Percentiles rank a stretch among this genome's conserved stretches.
Evolutionary conservation across 768 basidiomycete species (phyloP).

Genomic region (Ephemerocybe angulata): DNA sequence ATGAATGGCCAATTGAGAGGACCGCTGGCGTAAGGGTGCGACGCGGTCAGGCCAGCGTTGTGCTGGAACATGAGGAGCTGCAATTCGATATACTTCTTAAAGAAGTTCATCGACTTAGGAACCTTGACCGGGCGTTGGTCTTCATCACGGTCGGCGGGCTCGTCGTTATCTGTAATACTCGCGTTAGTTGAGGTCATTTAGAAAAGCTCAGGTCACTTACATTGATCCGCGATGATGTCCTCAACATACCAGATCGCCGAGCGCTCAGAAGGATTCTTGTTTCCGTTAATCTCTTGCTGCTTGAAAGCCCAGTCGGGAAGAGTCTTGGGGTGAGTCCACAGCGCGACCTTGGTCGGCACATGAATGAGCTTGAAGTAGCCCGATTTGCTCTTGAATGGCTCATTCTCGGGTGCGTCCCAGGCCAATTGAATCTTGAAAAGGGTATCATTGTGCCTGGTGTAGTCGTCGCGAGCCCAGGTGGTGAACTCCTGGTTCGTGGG

Average conservation of each 20-base stretch:
- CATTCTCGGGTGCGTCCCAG: constrained; percentile 64
- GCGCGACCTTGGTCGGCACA: constrained; percentile 81
- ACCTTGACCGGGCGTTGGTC: constrained; percentile 50
- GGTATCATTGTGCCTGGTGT: constrained; percentile 80
- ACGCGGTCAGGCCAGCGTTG: constrained; percentile 97
- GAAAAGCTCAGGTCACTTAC: constrained; percentile 40
- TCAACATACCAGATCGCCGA: constrained; percentile 88
- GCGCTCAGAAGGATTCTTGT: constrained; percentile 84
- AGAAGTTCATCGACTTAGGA: constrained; percentile 84
- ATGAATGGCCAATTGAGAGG: constrained; percentile 99
- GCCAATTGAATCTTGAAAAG: constrained; percentile 75
- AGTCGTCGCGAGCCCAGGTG: constrained; percentile 80
- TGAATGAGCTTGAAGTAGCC: constrained; percentile 91
- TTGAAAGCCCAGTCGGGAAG: constrained; percentile 97
- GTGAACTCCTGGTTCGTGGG: constrained; percentile 99
- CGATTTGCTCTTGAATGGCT: constrained; percentile 90
- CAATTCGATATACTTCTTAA: constrained; percentile 91
- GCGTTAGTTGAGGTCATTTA: neutral
- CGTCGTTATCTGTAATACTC: constrained; percentile 47
- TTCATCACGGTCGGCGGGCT: constrained; percentile 50
- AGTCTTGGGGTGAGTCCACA: constrained; percentile 87
- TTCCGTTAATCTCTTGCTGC: constrained; percentile 97
- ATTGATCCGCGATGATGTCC: constrained; percentile 68
- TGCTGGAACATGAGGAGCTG: constrained; percentile 97
- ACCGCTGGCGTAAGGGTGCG: constrained; percentile 93